phyloP scores from a whole-genome alignment of 176 grass and related monocot species.

The Triticum timopheevii region DNA sequence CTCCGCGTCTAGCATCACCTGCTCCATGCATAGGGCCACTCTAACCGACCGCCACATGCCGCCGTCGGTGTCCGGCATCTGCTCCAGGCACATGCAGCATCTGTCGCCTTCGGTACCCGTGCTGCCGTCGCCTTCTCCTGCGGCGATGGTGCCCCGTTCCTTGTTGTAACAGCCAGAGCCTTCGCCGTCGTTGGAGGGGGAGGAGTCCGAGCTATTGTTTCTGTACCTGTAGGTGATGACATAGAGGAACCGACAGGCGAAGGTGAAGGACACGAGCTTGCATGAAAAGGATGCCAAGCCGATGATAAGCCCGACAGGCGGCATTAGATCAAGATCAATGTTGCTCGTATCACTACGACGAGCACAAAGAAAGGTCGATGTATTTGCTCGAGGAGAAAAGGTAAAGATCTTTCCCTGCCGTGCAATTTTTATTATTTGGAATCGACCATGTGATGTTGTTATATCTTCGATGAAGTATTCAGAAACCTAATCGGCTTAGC shows the following conservation, averaged over 20 bases:
- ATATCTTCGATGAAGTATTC: not conserved
- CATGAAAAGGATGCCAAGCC: not conserved
- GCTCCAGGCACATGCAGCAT: constrained; percentile 1
- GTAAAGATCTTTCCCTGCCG: not conserved
- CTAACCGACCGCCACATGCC: not conserved
- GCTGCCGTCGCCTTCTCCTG: not conserved
- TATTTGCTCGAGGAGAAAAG: not conserved
- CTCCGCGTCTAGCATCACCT: not conserved
- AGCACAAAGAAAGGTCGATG: not conserved
- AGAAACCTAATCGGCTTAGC: not conserved
- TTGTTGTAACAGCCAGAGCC: not conserved
- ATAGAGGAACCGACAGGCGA: not conserved
- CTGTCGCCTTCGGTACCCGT: not conserved
- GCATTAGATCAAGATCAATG: not conserved
- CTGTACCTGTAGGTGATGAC: not conserved
- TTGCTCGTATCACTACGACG: not conserved
- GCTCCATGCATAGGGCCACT: not conserved
- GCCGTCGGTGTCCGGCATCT: not conserved
- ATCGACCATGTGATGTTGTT: not conserved
- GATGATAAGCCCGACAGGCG: not conserved
- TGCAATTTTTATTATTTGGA: not conserved
- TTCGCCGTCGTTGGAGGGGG: not conserved
- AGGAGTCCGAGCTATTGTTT: not conserved
- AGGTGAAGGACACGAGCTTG: not conserved
- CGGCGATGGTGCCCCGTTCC: not conserved